Conservation (phyloP, 331 rosid species). For the Ulmus americana region DNA sequence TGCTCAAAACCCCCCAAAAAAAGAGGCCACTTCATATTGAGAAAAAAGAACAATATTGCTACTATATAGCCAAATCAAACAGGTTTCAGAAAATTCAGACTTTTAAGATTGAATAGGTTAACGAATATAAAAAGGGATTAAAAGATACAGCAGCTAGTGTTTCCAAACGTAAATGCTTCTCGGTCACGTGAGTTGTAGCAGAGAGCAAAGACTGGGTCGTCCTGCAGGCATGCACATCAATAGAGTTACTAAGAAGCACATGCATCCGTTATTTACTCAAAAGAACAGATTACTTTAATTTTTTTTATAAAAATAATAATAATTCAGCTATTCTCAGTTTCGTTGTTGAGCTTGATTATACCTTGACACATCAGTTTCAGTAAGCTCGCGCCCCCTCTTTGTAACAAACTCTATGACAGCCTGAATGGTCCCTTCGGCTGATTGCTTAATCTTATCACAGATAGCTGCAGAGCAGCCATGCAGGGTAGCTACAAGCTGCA, state of each 20-base stretch:
- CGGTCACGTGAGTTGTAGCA: conserved; percentile 66
- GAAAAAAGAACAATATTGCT: background rate
- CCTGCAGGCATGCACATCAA: conserved; percentile 45
- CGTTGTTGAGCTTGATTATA: conserved; percentile 19
- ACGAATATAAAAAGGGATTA: background rate
- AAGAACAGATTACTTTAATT: conserved; percentile 1
- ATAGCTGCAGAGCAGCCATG: conserved; percentile 75
- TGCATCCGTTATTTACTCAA: conserved; percentile 13
- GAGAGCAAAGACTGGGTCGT: conserved; percentile 81
- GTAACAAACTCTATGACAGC: conserved; percentile 81
- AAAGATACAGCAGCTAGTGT: conserved; percentile 92
- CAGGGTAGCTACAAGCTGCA: conserved; percentile 82
- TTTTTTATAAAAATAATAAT: background rate
- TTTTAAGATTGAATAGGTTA: background rate
- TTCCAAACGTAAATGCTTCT: conserved; percentile 83
- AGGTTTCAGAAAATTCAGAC: background rate
- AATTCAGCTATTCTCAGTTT: conserved; percentile 2
- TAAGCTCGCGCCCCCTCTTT: conserved; percentile 69
- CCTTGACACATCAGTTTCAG: conserved; percentile 83
- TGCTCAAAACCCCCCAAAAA: background rate
- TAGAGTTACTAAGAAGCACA: conserved; percentile 7
- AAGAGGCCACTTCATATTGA: background rate
- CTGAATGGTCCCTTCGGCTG: conserved; percentile 96
- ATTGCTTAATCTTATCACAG: conserved; percentile 86
- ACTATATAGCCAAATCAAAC: background rate